Evolutionary conservation across 2,329 filamentous ascomycete species (phyloP).

Genomic region (Hawksworthiomyces lignivorus): DNA sequence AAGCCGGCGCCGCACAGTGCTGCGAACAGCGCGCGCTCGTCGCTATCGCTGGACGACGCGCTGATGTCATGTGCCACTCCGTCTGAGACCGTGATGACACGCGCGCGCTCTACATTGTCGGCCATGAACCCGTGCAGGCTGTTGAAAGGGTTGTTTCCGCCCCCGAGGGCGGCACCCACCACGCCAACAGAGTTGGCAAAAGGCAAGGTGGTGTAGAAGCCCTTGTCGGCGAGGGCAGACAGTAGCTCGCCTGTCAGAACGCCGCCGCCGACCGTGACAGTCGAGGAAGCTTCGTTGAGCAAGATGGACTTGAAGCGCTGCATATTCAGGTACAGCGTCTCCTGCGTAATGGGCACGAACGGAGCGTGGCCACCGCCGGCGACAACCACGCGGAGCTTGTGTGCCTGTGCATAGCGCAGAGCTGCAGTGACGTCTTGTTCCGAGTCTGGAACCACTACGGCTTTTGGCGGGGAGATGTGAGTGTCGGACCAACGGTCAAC

Average conservation of each 20-base stretch:
- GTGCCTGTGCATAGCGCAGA: slow-evolving; percentile 20
- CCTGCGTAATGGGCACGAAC: slow-evolving; percentile 22
- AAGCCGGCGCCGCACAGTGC: slow-evolving; percentile 27
- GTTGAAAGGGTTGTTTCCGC: slow-evolving; percentile 19
- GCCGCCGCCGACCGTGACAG: slow-evolving; percentile 25
- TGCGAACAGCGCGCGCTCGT: slow-evolving; percentile 23
- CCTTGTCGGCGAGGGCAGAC: slow-evolving; percentile 15
- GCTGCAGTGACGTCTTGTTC: slow-evolving; percentile 22
- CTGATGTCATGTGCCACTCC: slow-evolving; percentile 12
- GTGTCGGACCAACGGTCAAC: slow-evolving; percentile 25
- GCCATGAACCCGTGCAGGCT: slow-evolving; percentile 26
- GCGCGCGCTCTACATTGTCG: slow-evolving; percentile 23
- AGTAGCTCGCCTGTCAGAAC: slow-evolving; percentile 21
- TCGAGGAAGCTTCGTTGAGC: slow-evolving; percentile 18
- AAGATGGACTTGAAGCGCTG: slow-evolving; percentile 21
- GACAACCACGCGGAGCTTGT: slow-evolving; percentile 22
- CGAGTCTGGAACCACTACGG: slow-evolving; percentile 21
- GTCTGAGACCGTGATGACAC: slow-evolving; percentile 19
- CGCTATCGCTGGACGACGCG: slow-evolving; percentile 12
- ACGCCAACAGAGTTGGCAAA: slow-evolving; percentile 20
- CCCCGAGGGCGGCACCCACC: slow-evolving; percentile 21
- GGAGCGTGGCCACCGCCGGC: slow-evolving; percentile 24
- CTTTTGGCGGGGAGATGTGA: slow-evolving; percentile 18
- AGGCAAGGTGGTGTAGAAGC: slow-evolving; percentile 24
- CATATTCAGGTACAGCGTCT: slow-evolving; percentile 27